These are phyloP conservation scores for Tulasnella sp. DNA, from an alignment of 768 basidiomycete genomes.

Conservation along the genomic window DNA sequence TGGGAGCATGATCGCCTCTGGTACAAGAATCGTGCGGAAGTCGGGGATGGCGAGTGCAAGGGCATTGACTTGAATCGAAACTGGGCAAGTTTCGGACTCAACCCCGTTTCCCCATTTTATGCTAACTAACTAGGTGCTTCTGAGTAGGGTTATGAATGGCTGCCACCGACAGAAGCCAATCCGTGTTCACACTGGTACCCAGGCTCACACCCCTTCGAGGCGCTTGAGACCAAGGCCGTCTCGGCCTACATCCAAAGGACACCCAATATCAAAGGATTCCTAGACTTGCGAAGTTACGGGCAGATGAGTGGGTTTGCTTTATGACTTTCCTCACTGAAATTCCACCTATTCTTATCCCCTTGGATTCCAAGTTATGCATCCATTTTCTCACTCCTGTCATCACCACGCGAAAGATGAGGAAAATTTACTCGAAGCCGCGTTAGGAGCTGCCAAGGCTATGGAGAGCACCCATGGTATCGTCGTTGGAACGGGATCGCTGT, in stretches of 20 bases:
- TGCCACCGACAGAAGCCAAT: slow-evolving; percentile 27
- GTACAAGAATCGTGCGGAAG: slow-evolving; percentile 57
- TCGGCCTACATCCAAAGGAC: slow-evolving; percentile 50
- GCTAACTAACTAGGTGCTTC: slow-evolving; percentile 1
- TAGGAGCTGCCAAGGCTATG: slow-evolving; percentile 51
- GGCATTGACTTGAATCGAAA: slow-evolving; percentile 78
- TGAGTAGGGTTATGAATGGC: slow-evolving; percentile 59
- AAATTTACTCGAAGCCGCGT: slow-evolving; percentile 59
- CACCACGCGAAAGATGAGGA: slow-evolving; percentile 56
- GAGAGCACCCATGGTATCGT: slow-evolving; percentile 41
- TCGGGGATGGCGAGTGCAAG: slow-evolving; percentile 33
- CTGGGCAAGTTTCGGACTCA: slow-evolving; percentile 34
- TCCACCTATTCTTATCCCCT: background rate
- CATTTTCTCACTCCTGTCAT: slow-evolving; percentile 62
- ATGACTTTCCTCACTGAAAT: background rate
- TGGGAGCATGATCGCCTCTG: slow-evolving; percentile 61
- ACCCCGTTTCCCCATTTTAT: background rate
- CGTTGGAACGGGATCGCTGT: slow-evolving; percentile 44
- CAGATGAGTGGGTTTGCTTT: slow-evolving; percentile 52
- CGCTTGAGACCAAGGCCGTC: slow-evolving; percentile 64
- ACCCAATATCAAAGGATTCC: slow-evolving; percentile 41
- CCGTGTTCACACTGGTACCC: slow-evolving; percentile 71
- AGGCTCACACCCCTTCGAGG: slow-evolving; percentile 61
- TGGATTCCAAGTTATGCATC: slow-evolving; percentile 24
- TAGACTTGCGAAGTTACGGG: slow-evolving; percentile 73